A percentile compares a stretch with the other conserved stretches of the same genome.
phyloP scores from a whole-genome alignment of 192 early-diverging fungal species.

The Funneliformis geosporum region DNA sequence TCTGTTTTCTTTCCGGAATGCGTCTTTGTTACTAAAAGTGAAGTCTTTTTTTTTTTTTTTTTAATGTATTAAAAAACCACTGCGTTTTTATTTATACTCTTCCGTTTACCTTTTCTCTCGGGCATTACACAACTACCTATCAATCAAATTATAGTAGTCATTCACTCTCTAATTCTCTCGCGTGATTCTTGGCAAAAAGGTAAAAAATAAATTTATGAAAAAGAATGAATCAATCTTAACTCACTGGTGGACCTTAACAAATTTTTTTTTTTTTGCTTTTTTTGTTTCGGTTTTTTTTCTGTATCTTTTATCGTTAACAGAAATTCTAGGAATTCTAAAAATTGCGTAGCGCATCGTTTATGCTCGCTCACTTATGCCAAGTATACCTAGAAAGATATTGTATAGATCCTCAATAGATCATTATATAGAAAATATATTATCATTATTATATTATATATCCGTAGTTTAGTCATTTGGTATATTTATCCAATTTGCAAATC shows the following conservation, averaged over 20 bases:
- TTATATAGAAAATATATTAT: constrained; percentile 3
- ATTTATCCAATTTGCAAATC: constrained; percentile 28
- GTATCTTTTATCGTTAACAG: background rate
- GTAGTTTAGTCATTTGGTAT: background rate
- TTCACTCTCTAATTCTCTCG: background rate
- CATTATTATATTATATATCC: background rate
- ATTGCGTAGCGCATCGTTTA: background rate
- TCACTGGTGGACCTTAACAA: background rate
- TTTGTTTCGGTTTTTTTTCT: too few relatives aligned
- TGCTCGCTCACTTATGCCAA: constrained; percentile 4
- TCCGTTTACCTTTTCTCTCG: background rate
- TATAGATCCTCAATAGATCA: constrained; percentile 13
- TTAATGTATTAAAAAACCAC: background rate
- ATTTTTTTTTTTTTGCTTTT: too few relatives aligned
- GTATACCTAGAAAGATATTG: background rate
- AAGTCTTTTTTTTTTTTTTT: background rate
- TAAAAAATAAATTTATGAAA: background rate
- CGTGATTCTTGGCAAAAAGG: background rate
- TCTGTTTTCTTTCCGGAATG: background rate
- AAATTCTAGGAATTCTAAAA: background rate
- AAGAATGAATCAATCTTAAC: background rate
- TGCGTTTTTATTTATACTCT: background rate
- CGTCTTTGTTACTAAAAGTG: background rate
- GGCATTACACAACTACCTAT: background rate
- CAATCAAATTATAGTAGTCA: background rate